phyloP scores from a whole-genome alignment of 768 basidiomycete species.

The Gyrodon lividus region DNA sequence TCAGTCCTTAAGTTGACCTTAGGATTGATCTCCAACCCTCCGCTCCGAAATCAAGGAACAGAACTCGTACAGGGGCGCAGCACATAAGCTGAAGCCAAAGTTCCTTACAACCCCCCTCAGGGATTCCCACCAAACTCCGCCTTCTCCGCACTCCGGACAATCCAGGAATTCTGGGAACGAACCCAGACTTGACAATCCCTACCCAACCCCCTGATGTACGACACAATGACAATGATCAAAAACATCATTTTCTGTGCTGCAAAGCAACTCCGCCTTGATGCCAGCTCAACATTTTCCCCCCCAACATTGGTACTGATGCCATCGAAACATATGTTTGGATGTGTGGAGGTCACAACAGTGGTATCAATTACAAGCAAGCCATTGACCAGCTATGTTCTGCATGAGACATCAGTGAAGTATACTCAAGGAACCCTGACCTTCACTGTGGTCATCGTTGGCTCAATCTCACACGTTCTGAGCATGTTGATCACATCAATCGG shows the following conservation, averaged over 20 bases:
- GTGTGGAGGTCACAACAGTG: too few relatives aligned
- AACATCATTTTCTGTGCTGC: constrained; percentile 15
- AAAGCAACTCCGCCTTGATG: constrained; percentile 19
- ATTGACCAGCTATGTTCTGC: neutral
- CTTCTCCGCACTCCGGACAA: too few relatives aligned
- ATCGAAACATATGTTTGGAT: neutral
- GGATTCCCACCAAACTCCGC: too few relatives aligned
- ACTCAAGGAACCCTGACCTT: constrained; percentile 21
- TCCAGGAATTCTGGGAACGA: too few relatives aligned
- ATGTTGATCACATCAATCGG: constrained; percentile 15
- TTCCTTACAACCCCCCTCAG: too few relatives aligned
- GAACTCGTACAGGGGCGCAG: too few relatives aligned
- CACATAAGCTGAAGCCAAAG: too few relatives aligned
- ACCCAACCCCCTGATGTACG: constrained; percentile 2
- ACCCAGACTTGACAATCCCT: too few relatives aligned
- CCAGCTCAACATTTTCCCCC: constrained; percentile 17
- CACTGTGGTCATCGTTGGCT: constrained; percentile 20
- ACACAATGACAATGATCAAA: constrained; percentile 31
- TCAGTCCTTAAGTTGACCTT: too few relatives aligned
- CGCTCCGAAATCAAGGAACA: too few relatives aligned
- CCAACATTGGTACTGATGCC: constrained; percentile 19
- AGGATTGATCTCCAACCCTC: too few relatives aligned
- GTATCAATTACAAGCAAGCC: constrained; percentile 2
- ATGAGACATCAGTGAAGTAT: constrained; percentile 21
- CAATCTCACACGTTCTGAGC: constrained; percentile 10